Percentiles rank a stretch among this genome's conserved stretches.
Conservation (phyloP, 2,329 filamentous ascomycete species). For the Neonectria sp. region DNA sequence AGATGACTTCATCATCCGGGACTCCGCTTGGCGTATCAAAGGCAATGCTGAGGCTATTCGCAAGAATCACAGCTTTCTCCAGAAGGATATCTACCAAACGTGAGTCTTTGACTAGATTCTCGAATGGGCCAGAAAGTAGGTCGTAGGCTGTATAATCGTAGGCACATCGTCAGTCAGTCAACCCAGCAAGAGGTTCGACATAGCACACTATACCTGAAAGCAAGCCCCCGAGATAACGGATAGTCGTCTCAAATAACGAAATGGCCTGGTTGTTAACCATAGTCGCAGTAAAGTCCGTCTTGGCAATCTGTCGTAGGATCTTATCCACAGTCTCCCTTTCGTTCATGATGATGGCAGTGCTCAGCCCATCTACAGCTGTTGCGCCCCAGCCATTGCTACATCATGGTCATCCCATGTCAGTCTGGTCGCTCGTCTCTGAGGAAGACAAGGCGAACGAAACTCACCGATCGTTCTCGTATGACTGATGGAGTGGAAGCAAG, state of each 20-base stretch:
- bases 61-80: slow-evolving; percentile 15
- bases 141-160: slow-evolving; percentile 32
- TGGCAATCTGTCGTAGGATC: slow-evolving; percentile 33
- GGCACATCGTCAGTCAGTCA: neutral
- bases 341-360: slow-evolving; percentile 40
- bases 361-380: slow-evolving; percentile 39
- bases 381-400: slow-evolving; percentile 43
- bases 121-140: slow-evolving; percentile 29
- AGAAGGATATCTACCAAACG: slow-evolving; percentile 12
- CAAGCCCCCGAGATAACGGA: slow-evolving; percentile 39
- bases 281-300: slow-evolving; percentile 35
- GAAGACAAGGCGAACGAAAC: neutral
- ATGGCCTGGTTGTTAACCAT: slow-evolving; percentile 20
- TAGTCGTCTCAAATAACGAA: slow-evolving; percentile 37
- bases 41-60: slow-evolving; percentile 36
- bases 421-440: neutral
- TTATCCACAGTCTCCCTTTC: slow-evolving; percentile 34
- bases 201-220: slow-evolving; percentile 25
- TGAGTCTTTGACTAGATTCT: slow-evolving; percentile 18
- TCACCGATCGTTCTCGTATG: slow-evolving; percentile 38
- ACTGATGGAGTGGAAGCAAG: slow-evolving; percentile 23
- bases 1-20: slow-evolving; percentile 40
- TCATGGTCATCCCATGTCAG: neutral
- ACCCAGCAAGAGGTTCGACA: neutral
- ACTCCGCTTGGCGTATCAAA: slow-evolving; percentile 41